Evolutionary conservation across 2,329 filamentous ascomycete genomes (phyloP).

Genomic region (Alternaria tenuissima): DNA sequence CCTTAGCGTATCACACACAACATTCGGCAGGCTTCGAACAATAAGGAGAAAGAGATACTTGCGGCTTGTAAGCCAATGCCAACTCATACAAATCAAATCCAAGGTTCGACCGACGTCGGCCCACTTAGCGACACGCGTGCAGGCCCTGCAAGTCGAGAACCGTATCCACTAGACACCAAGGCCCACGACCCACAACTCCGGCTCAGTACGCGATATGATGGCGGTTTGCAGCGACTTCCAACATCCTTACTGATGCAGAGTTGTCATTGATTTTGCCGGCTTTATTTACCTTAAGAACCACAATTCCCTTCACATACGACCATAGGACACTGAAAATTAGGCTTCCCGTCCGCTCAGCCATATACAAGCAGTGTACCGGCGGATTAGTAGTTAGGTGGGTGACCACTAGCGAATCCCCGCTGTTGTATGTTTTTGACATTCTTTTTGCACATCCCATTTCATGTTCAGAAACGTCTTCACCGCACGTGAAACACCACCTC

Average conservation of each 20-base stretch:
- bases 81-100: no score
- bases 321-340: not conserved
- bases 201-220: not conserved
- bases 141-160: not conserved
- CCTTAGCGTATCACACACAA: not conserved
- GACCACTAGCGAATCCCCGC: not conserved
- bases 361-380: not conserved
- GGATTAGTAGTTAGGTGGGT: not conserved
- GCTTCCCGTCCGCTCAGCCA: not conserved
- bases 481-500: not conserved
- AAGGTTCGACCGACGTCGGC: not conserved
- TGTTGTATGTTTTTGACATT: not conserved
- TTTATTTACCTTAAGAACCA: no score
- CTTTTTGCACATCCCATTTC: not conserved
- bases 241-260: no score
- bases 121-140: not conserved
- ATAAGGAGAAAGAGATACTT: not conserved
- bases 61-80: not conserved
- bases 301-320: not conserved
- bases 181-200: not conserved
- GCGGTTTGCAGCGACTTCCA: rapidly evolving
- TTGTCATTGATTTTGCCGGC: no score
- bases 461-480: not conserved
- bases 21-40: not conserved
- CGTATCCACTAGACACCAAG: not conserved